Percentiles rank a stretch among this genome's conserved stretches.
Conservation (phyloP, 2,329 filamentous ascomycete genomes). For the Albifimbria verrucaria region DNA sequence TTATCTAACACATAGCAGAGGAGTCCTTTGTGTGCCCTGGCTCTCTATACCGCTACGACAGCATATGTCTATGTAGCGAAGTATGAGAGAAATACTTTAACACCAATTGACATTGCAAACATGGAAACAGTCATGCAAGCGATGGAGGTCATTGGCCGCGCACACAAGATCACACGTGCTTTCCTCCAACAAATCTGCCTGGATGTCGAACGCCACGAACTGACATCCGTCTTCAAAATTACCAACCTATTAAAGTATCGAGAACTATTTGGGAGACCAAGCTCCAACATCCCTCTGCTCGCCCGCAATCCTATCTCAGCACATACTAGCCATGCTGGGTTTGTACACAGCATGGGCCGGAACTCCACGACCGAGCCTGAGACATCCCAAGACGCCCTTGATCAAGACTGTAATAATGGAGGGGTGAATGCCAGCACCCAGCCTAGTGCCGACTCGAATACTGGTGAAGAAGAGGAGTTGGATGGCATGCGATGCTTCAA, state of each 20-base stretch:
- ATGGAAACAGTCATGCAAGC: slow-evolving; percentile 75
- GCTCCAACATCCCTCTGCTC: slow-evolving; percentile 45
- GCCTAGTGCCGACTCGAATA: no score
- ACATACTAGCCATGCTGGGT: slow-evolving; percentile 22
- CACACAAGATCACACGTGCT: slow-evolving; percentile 73
- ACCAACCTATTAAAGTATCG: slow-evolving; percentile 31
- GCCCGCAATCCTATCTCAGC: slow-evolving; percentile 40
- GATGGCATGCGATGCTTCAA: slow-evolving; percentile 25
- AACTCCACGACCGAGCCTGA: neutral
- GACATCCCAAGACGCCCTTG: neutral
- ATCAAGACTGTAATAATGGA: neutral
- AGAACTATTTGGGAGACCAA: slow-evolving; percentile 21
- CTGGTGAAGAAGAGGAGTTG: slow-evolving; percentile 6
- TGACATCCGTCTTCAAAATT: slow-evolving; percentile 33
- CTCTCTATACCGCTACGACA: slow-evolving; percentile 78
- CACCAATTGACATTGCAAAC: slow-evolving; percentile 40
- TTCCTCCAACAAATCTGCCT: slow-evolving; percentile 82
- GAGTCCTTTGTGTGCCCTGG: slow-evolving; percentile 56
- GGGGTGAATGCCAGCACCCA: slow-evolving; percentile 8
- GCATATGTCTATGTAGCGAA: slow-evolving; percentile 81
- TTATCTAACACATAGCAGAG: slow-evolving; percentile 18
- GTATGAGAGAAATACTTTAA: slow-evolving; percentile 58
- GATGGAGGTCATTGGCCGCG: slow-evolving; percentile 72
- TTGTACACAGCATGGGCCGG: neutral
- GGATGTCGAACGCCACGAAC: slow-evolving; percentile 63